Conservation (phyloP, 2,329 filamentous ascomycete genomes). For the Periconia sp. region DNA sequence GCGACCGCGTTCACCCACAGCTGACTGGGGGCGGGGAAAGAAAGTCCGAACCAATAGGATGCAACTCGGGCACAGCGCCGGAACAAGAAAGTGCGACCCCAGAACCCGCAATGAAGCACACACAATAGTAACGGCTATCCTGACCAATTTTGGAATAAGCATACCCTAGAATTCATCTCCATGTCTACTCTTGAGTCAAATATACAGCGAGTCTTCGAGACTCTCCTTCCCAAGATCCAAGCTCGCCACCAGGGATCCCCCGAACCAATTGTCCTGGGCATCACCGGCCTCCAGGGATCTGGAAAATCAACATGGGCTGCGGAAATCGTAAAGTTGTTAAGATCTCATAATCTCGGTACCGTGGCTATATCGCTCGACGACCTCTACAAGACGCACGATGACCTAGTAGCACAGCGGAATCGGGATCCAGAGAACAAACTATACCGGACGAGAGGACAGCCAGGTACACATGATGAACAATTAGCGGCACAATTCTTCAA, state of each 20-base stretch:
- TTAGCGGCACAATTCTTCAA: constrained; percentile 70
- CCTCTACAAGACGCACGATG: constrained; percentile 78
- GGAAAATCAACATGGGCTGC: constrained; percentile 87
- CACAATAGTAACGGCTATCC: background rate
- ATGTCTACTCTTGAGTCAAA: constrained; percentile 37
- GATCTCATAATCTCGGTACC: constrained; percentile 28
- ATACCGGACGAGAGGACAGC: constrained; percentile 81
- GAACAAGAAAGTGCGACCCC: too few relatives aligned
- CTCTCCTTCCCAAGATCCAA: constrained; percentile 36
- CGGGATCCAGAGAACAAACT: constrained; percentile 74
- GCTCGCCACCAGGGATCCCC: constrained; percentile 27
- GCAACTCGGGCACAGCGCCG: too few relatives aligned
- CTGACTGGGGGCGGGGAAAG: too few relatives aligned
- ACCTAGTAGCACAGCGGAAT: constrained; percentile 69
- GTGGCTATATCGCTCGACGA: constrained; percentile 69
- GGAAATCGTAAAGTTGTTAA: constrained; percentile 34
- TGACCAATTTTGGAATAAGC: background rate
- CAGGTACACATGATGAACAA: constrained; percentile 78
- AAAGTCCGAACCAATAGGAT: too few relatives aligned
- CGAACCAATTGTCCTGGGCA: constrained; percentile 80
- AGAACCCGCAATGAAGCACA: background rate
- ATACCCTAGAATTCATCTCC: too few relatives aligned
- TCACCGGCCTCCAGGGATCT: constrained; percentile 90
- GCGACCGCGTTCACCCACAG: too few relatives aligned
- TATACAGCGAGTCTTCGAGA: constrained; percentile 33